Percentiles rank a stretch among this genome's conserved stretches.
phyloP scores from a whole-genome alignment of 2,329 filamentous ascomycete species.

The Stromatinia cepivora region DNA sequence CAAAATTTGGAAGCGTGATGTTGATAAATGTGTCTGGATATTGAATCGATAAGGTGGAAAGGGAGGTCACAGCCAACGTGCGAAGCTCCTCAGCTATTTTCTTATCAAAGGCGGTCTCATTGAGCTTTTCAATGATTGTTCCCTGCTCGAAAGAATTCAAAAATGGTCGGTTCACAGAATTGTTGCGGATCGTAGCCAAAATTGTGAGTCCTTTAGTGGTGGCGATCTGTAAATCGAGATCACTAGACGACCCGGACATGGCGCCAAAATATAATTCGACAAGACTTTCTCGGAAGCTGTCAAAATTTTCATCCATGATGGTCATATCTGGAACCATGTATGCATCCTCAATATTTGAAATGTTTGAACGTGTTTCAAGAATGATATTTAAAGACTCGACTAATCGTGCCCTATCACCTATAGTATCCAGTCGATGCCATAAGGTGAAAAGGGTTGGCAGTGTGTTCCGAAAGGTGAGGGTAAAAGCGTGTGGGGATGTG shows the following conservation, averaged over 20 bases:
- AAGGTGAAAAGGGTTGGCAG: conserved; percentile 14
- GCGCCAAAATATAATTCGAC: conserved; percentile 32
- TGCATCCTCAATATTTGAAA: conserved; percentile 4
- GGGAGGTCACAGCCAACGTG: conserved; percentile 29
- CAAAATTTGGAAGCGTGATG: conserved; percentile 34
- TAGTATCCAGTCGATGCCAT: conserved; percentile 15
- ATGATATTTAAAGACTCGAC: conserved; percentile 37
- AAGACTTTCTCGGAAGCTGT: conserved; percentile 20
- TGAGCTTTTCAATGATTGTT: conserved; percentile 34
- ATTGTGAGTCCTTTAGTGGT: conserved; percentile 35
- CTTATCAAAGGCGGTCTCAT: conserved; percentile 28
- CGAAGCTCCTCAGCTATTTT: conserved; percentile 28
- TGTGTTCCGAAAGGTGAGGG: background rate
- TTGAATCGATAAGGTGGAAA: conserved; percentile 32
- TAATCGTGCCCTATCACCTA: conserved; percentile 27
- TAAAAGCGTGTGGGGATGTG: conserved; percentile 19
- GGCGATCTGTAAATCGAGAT: conserved; percentile 29
- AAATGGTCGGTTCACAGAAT: conserved; percentile 23
- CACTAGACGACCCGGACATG: conserved; percentile 25
- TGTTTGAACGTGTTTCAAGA: conserved; percentile 32
- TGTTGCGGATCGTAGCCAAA: conserved; percentile 33
- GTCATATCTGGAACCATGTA: background rate
- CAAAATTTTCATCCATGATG: conserved; percentile 18
- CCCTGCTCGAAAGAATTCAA: conserved; percentile 32
- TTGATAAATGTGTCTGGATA: conserved; percentile 33